Percentiles rank a stretch among this genome's conserved stretches.
phyloP scores from a whole-genome alignment of 306 rosid genomes.

The Arachis hypogaea region DNA sequence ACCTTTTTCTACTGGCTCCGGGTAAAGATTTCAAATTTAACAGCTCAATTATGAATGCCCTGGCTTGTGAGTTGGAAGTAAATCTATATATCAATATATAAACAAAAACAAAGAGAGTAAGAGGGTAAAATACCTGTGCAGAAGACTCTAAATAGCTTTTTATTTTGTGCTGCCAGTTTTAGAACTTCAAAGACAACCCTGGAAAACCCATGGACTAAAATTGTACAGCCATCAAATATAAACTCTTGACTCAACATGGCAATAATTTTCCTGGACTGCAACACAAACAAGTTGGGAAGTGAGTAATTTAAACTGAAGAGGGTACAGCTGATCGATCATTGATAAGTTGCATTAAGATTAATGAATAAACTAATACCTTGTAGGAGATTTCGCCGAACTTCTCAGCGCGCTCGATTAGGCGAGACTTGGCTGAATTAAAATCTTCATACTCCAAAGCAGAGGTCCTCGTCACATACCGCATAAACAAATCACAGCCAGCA shows the following conservation, averaged over 20 bases:
- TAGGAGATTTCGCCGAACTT: conserved; percentile 87
- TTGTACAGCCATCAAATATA: conserved; percentile 89
- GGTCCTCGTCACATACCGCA: conserved; percentile 88
- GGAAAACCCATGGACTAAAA: conserved; percentile 90
- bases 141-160: conserved; percentile 81
- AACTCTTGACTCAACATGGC: conserved; percentile 91
- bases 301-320: background rate
- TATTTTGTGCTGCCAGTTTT: conserved; percentile 77
- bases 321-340: background rate
- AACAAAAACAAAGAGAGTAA: background rate
- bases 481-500: conserved; percentile 87
- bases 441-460: conserved; percentile 89
- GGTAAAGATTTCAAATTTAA: background rate
- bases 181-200: conserved; percentile 86
- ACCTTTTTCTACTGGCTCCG: background rate
- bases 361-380: conserved; percentile 44
- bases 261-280: conserved; percentile 87
- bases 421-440: conserved; percentile 79
- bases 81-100: background rate
- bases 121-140: conserved; percentile 71
- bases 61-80: background rate
- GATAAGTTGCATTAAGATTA: background rate
- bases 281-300: background rate
- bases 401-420: conserved; percentile 88
- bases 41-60: background rate